Evolutionary conservation across 805 yeast species (phyloP).

Genomic region (Kuraishia borneana): DNA sequence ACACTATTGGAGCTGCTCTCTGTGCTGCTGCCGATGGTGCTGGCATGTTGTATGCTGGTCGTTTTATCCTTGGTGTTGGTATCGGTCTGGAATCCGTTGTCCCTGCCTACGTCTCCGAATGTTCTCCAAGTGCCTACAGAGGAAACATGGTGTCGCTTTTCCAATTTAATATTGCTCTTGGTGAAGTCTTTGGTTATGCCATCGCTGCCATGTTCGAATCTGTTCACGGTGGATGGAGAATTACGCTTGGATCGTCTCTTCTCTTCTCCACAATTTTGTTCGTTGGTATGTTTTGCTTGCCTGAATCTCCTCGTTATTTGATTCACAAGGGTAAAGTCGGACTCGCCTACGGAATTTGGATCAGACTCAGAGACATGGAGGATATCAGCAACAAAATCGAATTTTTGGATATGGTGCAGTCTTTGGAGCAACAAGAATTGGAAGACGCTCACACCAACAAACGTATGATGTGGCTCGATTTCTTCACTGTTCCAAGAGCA

Average conservation of each 20-base stretch:
- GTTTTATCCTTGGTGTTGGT: conserved; percentile 51
- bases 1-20: conserved; percentile 48
- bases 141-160: conserved; percentile 53
- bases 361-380: conserved; percentile 36
- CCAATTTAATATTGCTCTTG: conserved; percentile 55
- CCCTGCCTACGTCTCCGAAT: conserved; percentile 51
- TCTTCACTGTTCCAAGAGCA: conserved; percentile 43
- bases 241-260: conserved; percentile 52
- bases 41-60: conserved; percentile 45
- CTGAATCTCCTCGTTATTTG: conserved; percentile 54
- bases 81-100: conserved; percentile 61
- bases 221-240: conserved; percentile 53
- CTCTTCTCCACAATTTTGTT: conserved; percentile 43
- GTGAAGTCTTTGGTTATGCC: conserved; percentile 56
- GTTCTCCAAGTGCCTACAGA: conserved; percentile 44
- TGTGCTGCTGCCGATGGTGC: conserved; percentile 39
- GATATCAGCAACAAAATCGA: conserved; percentile 34
- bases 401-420: conserved; percentile 45
- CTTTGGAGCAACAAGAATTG: conserved; percentile 35
- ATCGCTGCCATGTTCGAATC: conserved; percentile 50
- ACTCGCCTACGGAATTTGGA: conserved; percentile 46
- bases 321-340: conserved; percentile 39
- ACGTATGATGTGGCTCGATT: conserved; percentile 34
- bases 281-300: conserved; percentile 39
- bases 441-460: conserved; percentile 19